These are phyloP conservation scores for Trypanosoma platydactyli DNA, from an alignment of 208 protist genomes.

Conservation along the genomic window DNA sequence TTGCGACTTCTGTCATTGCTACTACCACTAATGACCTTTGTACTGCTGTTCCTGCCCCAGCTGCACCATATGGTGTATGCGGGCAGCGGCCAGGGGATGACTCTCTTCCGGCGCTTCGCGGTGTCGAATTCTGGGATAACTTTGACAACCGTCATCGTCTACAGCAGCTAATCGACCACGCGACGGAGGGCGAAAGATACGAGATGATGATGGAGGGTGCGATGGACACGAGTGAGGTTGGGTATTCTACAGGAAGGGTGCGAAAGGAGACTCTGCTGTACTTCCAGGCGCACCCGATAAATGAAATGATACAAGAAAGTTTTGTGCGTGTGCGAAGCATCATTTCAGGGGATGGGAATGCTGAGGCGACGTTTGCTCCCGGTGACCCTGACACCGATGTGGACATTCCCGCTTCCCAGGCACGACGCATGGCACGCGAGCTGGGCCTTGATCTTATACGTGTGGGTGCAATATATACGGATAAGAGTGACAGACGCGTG, in stretches of 20 bases:
- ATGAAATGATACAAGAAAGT: conserved; percentile 88
- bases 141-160: conserved; percentile 43
- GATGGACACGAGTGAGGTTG: conserved; percentile 73
- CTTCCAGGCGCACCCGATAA: conserved; percentile 84
- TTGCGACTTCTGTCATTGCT: neutral
- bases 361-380: conserved; percentile 12
- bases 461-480: conserved; percentile 62
- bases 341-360: conserved; percentile 4
- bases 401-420: conserved; percentile 72
- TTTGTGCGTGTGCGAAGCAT: conserved; percentile 77
- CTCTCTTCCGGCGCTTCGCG: conserved; percentile 48
- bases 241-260: conserved; percentile 61
- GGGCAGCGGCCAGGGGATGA: conserved; percentile 56
- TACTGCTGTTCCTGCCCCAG: no score
- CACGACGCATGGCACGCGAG: conserved; percentile 72
- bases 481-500: conserved; percentile 71
- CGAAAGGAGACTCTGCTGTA: conserved; percentile 83
- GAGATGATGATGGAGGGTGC: conserved; percentile 70
- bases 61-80: conserved; percentile 86
- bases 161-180: conserved; percentile 42
- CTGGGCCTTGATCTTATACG: conserved; percentile 83
- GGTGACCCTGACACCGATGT: conserved; percentile 48
- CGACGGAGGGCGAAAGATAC: conserved; percentile 36
- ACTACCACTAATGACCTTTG: conserved; percentile 19
- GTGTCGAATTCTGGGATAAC: conserved; percentile 71